Percentiles rank a stretch among this genome's conserved stretches.
Evolutionary conservation across 2,329 filamentous ascomycete genomes (phyloP).

Genomic region (Penicillium nordicum): DNA sequence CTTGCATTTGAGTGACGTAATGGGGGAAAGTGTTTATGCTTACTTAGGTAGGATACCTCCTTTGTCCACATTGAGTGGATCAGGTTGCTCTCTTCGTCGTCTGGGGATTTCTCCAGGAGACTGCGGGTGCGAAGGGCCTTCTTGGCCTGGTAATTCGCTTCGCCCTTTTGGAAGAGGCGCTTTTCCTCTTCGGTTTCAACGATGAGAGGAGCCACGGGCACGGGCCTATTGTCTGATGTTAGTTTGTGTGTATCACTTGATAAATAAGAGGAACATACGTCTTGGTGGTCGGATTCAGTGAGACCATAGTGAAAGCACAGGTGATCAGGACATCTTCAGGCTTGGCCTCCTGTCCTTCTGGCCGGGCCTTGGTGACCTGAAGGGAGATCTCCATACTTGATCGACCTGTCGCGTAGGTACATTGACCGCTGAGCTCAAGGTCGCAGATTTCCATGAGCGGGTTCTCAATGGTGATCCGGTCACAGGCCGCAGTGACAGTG

Average conservation of each 20-base stretch:
- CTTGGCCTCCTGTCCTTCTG: conserved; percentile 53
- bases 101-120: conserved; percentile 64
- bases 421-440: conserved; percentile 66
- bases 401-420: conserved; percentile 68
- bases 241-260: background rate
- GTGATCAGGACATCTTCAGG: conserved; percentile 64
- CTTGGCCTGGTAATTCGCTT: conserved; percentile 64
- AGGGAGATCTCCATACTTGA: conserved; percentile 72
- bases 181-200: conserved; percentile 65
- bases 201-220: conserved; percentile 59
- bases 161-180: conserved; percentile 59
- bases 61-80: conserved; percentile 72
- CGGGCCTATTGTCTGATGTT: conserved; percentile 46
- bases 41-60: conserved; percentile 61
- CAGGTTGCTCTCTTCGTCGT: conserved; percentile 67
- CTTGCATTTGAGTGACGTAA: background rate
- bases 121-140: conserved; percentile 60
- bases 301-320: conserved; percentile 77
- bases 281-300: conserved; percentile 65
- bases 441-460: conserved; percentile 75
- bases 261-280: conserved; percentile 41
- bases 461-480: conserved; percentile 64
- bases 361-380: conserved; percentile 66
- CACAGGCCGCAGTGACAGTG: conserved; percentile 62
- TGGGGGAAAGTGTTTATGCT: conserved; percentile 7